A percentile compares a stretch with the other conserved stretches of the same genome.
These are phyloP conservation scores for Salix viminalis DNA, from an alignment of 345 rosid genomes.

Conservation along the genomic window DNA sequence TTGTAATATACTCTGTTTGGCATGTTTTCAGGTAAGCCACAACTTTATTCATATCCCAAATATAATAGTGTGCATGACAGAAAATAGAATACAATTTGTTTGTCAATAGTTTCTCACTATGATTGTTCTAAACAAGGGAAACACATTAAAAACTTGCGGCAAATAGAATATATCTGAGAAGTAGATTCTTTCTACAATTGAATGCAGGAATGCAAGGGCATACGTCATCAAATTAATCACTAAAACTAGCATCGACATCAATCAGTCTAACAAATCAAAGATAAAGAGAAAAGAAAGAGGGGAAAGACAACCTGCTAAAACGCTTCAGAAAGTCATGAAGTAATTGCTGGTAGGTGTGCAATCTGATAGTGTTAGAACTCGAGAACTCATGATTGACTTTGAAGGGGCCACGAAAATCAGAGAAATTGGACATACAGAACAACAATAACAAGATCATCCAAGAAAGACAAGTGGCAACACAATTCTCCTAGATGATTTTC, in stretches of 20 bases:
- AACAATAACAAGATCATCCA: slow-evolving; percentile 15
- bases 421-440: slow-evolving; percentile 10
- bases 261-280: background rate
- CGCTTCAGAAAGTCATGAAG: background rate
- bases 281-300: too few relatives aligned
- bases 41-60: background rate
- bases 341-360: slow-evolving; percentile 3
- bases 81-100: background rate
- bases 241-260: background rate
- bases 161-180: background rate
- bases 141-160: background rate
- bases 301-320: background rate
- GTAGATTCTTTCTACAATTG: background rate
- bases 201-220: background rate
- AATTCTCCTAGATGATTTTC: slow-evolving; percentile 14
- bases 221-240: background rate
- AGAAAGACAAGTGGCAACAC: slow-evolving; percentile 4
- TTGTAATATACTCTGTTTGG: background rate
- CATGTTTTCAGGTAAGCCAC: background rate
- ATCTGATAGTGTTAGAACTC: background rate
- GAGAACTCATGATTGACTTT: slow-evolving; percentile 7
- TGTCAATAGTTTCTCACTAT: background rate
- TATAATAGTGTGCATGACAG: background rate
- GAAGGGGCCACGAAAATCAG: slow-evolving; percentile 16
- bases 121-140: background rate